phyloP scores from a whole-genome alignment of 306 rosid species.

The Comarum palustre region DNA sequence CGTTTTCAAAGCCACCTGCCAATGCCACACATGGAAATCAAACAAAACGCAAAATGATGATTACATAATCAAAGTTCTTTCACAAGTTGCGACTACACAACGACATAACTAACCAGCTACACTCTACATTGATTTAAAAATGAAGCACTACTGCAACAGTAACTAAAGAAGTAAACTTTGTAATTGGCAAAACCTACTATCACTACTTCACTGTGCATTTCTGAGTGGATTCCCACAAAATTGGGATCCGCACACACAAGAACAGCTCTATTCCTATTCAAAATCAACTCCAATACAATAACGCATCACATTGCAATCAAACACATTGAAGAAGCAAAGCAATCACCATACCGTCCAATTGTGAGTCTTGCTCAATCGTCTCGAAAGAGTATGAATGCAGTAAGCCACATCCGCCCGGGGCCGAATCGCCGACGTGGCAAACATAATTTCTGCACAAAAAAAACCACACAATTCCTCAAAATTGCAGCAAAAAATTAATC shows the following conservation, averaged over 20 bases:
- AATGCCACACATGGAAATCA: constrained; percentile 26
- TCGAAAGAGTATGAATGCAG: constrained; percentile 89
- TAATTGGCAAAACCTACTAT: too few species aligned
- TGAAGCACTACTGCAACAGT: neutral
- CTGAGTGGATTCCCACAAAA: neutral
- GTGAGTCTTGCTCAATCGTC: constrained; percentile 78
- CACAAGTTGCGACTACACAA: neutral
- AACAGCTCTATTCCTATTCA: neutral
- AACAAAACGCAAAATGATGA: neutral
- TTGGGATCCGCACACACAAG: neutral
- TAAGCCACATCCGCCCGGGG: constrained; percentile 99
- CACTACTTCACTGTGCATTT: neutral
- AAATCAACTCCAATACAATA: neutral
- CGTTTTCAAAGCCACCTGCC: constrained; percentile 92
- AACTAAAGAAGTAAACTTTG: neutral
- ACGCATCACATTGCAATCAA: neutral
- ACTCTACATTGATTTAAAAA: neutral
- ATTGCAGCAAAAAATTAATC: constrained; percentile 12
- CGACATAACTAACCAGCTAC: neutral
- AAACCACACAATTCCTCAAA: neutral
- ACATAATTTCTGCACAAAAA: constrained; percentile 44
- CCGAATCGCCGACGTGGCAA: constrained; percentile 82
- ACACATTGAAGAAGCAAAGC: neutral
- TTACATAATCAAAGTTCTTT: neutral
- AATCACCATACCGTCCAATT: constrained; percentile 86